These are phyloP conservation scores for Pichia sp. DNA, from an alignment of 1,139 yeast genomes.

Conservation along the genomic window DNA sequence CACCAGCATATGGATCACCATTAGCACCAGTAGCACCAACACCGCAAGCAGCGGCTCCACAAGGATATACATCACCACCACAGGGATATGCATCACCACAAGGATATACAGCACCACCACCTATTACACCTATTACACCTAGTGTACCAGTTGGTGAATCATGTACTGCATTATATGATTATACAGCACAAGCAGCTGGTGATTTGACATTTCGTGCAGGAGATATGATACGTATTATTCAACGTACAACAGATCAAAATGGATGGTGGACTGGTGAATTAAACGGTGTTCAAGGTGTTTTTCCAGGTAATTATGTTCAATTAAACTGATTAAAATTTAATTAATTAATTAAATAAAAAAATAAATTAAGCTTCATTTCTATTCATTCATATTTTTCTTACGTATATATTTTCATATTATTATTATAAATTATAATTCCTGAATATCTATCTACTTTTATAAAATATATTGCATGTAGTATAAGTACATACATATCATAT, in stretches of 20 bases:
- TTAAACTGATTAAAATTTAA: slow-evolving; percentile 33
- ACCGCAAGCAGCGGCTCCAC: slow-evolving; percentile 16
- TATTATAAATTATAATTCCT: too few relatives aligned
- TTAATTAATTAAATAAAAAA: too few relatives aligned
- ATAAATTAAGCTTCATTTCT: too few relatives aligned
- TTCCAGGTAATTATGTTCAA: slow-evolving; percentile 95
- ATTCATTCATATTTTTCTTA: too few relatives aligned
- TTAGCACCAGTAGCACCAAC: slow-evolving; percentile 8
- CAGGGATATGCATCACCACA: neutral
- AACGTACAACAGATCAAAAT: slow-evolving; percentile 73
- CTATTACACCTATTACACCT: slow-evolving; percentile 28
- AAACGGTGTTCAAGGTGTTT: slow-evolving; percentile 83
- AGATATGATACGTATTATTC: slow-evolving; percentile 73
- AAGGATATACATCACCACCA: neutral
- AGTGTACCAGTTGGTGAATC: slow-evolving; percentile 43
- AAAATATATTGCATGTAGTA: too few relatives aligned
- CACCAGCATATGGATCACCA: slow-evolving; percentile 4
- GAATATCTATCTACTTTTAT: too few relatives aligned
- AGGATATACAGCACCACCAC: slow-evolving; percentile 5
- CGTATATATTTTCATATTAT: too few relatives aligned
- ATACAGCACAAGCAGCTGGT: slow-evolving; percentile 81
- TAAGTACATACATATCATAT: neutral
- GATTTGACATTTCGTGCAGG: slow-evolving; percentile 87
- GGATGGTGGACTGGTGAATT: slow-evolving; percentile 98
- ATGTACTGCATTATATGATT: slow-evolving; percentile 72